Evolutionary conservation across 2,329 filamentous ascomycete species (phyloP).

Genomic region (Decorospora gaudefroyi): DNA sequence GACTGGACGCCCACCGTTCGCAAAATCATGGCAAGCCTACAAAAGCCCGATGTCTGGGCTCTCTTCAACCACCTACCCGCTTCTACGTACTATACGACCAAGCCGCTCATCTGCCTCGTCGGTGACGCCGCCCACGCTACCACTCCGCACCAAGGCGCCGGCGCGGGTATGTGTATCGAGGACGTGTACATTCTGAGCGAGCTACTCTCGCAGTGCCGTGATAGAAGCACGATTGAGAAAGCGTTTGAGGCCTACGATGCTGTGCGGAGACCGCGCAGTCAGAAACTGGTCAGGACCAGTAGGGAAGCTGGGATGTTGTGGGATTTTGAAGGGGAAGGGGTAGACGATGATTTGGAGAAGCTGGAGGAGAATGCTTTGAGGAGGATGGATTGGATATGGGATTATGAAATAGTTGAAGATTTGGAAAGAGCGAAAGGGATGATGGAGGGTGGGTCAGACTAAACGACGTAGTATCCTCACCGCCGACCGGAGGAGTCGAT

Average conservation of each 20-base stretch:
- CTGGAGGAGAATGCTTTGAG: constrained; percentile 35
- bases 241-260: constrained; percentile 49
- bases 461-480: too few relatives aligned
- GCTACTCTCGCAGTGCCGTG: constrained; percentile 38
- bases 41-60: constrained; percentile 55
- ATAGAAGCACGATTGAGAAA: constrained; percentile 25
- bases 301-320: constrained; percentile 48
- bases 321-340: constrained; percentile 42
- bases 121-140: constrained; percentile 50
- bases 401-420: constrained; percentile 44
- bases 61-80: constrained; percentile 55
- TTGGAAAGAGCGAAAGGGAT: constrained; percentile 29
- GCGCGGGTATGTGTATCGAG: constrained; percentile 61
- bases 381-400: constrained; percentile 51
- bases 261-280: constrained; percentile 47
- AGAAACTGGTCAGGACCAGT: constrained; percentile 49
- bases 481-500: too few relatives aligned
- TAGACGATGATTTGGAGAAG: constrained; percentile 43
- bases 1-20: constrained; percentile 28
- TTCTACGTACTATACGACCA: constrained; percentile 44
- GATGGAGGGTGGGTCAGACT: too few relatives aligned
- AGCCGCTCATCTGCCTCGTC: constrained; percentile 51
- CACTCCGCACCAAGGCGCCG: constrained; percentile 54
- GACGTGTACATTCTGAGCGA: constrained; percentile 55
- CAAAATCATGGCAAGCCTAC: constrained; percentile 43